Evolutionary conservation across 1,284 basidiomycete genomes (phyloP).

Genomic region (Athelia sp.): DNA sequence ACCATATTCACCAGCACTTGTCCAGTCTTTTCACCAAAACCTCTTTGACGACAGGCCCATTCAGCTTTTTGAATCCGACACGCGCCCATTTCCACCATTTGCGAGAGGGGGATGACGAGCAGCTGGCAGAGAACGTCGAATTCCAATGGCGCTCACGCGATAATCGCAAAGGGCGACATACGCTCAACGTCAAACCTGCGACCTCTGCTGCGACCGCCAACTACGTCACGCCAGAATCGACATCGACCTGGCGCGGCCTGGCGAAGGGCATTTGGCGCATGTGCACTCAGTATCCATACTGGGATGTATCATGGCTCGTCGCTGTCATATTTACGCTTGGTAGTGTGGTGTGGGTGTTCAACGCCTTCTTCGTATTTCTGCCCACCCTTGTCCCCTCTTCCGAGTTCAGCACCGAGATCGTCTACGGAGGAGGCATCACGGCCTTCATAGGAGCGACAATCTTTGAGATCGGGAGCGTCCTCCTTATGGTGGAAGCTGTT

Average conservation of each 20-base stretch:
- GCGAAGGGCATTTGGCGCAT: background rate
- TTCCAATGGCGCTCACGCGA: background rate
- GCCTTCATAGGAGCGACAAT: constrained; percentile 49
- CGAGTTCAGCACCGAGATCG: constrained; percentile 18
- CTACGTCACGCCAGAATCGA: background rate
- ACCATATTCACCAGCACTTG: background rate
- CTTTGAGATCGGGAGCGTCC: constrained; percentile 45
- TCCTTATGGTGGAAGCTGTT: constrained; percentile 44
- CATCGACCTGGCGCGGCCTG: background rate
- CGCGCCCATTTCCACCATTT: background rate
- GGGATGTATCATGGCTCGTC: background rate
- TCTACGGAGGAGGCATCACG: constrained; percentile 35
- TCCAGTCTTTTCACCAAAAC: background rate
- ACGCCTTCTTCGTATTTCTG: constrained; percentile 50
- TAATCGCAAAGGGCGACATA: constrained; percentile 1
- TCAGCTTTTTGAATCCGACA: background rate
- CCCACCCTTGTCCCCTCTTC: constrained; percentile 34
- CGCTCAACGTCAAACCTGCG: background rate
- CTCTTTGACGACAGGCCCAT: background rate
- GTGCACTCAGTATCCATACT: background rate
- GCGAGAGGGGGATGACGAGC: background rate
- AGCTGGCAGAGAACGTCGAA: background rate
- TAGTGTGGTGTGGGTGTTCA: constrained; percentile 48
- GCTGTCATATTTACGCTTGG: constrained; percentile 28
- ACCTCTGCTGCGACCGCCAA: background rate